Base-by-base conservation (phyloP, 805 yeast species). In the Candida ipomoeae region DNA sequence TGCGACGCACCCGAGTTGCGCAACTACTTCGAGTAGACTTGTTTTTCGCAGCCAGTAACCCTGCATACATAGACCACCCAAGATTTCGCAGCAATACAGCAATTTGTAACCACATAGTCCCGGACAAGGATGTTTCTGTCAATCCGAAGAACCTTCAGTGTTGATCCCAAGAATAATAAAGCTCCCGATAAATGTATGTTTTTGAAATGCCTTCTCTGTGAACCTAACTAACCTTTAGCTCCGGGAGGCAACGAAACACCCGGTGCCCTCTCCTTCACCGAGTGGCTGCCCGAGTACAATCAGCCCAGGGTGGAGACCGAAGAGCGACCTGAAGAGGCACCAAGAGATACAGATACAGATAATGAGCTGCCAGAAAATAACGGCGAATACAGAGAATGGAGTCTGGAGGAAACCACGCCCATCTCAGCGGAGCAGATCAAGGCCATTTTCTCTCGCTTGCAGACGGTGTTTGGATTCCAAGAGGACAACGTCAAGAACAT, bases 391-490 rank as follows among this genome's bases (percentile, higher is more conserved):
- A n/a, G 15, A 14, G 38, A 78, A 6, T 83, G 87, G 86, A 64
- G 65, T 18, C 64, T 70, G 3, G 59, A 62, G 2, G 65, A 62
- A 3, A 60, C 68, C 2, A 70, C 73, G 3, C 87, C 87, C 1
- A 75, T 83, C 14, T 58, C 77, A 0, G 69, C 74, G 46, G 73
- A 69, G 40, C 81, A 80, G 29, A 85, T 87, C 44, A 84, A 82
- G 53, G 68, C 73, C 1, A 76, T 83, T 1, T 81, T 84, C 53
- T 66, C 73, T 15, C 78, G 77, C 41, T 65, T 86, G 41, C 72
- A 77, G 5, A 70, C 70, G 15, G 69, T 80, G 1, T 84, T 87
- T 66, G 88, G 89, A 0, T 87, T 86, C 62, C 94, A 87, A 62
- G 61, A 65, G 43, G 90, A 85, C 62, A 84, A 77, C 52, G 74